Conservation (phyloP, 1,284 basidiomycete species). For the Farysia itapuensis region DNA sequence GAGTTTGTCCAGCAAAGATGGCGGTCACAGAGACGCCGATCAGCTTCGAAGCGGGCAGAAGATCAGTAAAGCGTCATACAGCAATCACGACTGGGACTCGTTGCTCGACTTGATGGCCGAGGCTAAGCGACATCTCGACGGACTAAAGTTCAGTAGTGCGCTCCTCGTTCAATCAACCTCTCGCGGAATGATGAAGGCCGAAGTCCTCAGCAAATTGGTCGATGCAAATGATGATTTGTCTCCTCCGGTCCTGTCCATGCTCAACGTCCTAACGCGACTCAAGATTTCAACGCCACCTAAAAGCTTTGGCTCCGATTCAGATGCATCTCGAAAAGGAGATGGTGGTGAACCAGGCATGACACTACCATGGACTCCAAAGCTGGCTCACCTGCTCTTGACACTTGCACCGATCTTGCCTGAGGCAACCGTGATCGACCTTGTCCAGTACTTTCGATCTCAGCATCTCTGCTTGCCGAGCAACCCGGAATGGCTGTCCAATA, state of each 20-base stretch:
- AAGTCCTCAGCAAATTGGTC: neutral
- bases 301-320: conserved; percentile 5
- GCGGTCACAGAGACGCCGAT: neutral
- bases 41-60: neutral
- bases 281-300: conserved; percentile 6
- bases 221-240: neutral
- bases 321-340: conserved; percentile 5
- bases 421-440: conserved; percentile 39
- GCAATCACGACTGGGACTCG: conserved; percentile 47
- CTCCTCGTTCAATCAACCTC: neutral
- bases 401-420: conserved; percentile 54
- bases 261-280: conserved; percentile 4
- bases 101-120: conserved; percentile 48
- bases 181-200: neutral
- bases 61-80: neutral
- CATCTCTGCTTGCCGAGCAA: conserved; percentile 54
- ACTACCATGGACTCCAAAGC: conserved; percentile 46
- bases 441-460: conserved; percentile 46
- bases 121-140: conserved; percentile 48
- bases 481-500: conserved; percentile 51
- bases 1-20: conserved; percentile 1
- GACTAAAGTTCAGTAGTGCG: conserved; percentile 27
- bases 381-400: conserved; percentile 45
- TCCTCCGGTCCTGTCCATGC: conserved; percentile 4
- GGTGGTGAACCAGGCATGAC: conserved; percentile 4